These are phyloP conservation scores for Naganishia onofrii DNA, from an alignment of 768 basidiomycete species.

Conservation along the genomic window DNA sequence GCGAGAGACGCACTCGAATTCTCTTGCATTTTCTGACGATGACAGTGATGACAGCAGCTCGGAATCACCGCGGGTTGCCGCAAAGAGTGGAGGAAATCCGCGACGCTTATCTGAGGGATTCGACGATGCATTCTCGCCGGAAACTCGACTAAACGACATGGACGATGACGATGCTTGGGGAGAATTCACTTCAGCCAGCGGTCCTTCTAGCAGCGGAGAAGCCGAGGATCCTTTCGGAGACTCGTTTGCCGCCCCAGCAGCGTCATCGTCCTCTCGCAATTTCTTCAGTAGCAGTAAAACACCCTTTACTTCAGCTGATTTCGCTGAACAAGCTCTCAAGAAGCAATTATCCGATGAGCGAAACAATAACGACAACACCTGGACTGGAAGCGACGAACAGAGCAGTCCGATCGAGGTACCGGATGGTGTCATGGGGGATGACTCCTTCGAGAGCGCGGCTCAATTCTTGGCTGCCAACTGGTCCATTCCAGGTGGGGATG, in stretches of 20 bases:
- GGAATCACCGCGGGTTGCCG: slow-evolving; percentile 19
- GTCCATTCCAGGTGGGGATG: slow-evolving; percentile 32
- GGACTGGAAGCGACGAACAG: slow-evolving; percentile 12
- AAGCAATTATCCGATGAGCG: slow-evolving; percentile 36
- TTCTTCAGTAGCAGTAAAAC: slow-evolving; percentile 23
- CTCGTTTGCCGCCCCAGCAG: slow-evolving; percentile 33
- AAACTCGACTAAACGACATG: slow-evolving; percentile 19
- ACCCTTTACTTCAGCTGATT: slow-evolving; percentile 49
- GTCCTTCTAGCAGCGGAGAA: slow-evolving; percentile 20
- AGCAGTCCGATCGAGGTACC: slow-evolving; percentile 22
- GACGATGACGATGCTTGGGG: slow-evolving; percentile 48
- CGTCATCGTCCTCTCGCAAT: slow-evolving; percentile 12
- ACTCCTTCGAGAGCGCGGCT: slow-evolving; percentile 28
- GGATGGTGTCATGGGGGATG: slow-evolving; percentile 17
- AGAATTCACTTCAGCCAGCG: slow-evolving; percentile 42
- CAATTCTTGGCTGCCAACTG: slow-evolving; percentile 31
- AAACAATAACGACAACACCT: slow-evolving; percentile 1
- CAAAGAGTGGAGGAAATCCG: slow-evolving; percentile 14
- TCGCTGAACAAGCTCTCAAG: slow-evolving; percentile 45
- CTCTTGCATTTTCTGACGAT: slow-evolving; percentile 38
- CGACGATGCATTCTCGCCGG: slow-evolving; percentile 29
- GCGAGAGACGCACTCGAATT: slow-evolving; percentile 37
- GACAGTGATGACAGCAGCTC: slow-evolving; percentile 39
- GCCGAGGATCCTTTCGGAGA: slow-evolving; percentile 50
- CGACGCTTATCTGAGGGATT: slow-evolving; percentile 23